Evolutionary conservation across 257 asterid species (phyloP).

Genomic region (Pogostemon cablin): DNA sequence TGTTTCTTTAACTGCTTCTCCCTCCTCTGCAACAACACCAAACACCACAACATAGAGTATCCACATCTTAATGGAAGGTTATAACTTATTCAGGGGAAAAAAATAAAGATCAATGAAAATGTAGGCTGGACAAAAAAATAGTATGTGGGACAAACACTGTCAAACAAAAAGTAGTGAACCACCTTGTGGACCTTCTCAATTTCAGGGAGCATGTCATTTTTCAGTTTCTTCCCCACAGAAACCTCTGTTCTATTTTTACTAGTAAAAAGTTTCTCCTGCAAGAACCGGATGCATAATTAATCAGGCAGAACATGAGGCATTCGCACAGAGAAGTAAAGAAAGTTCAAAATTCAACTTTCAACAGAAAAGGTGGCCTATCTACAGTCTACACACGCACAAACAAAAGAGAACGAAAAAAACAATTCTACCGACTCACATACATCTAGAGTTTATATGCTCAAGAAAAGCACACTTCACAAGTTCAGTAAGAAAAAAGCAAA

Average conservation of each 20-base stretch:
- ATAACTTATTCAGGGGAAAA: not conserved
- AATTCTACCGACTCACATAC: not conserved
- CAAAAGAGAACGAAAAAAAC: not conserved
- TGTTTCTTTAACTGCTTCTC: slow-evolving; percentile 89
- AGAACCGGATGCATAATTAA: slow-evolving; percentile 24
- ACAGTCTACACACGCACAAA: not conserved
- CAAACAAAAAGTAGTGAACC: slow-evolving; percentile 30
- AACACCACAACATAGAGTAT: slow-evolving; percentile 12
- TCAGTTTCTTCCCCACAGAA: slow-evolving; percentile 87
- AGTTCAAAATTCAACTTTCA: not conserved
- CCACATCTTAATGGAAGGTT: slow-evolving; percentile 4
- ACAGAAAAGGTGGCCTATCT: not conserved
- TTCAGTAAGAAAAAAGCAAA: no score
- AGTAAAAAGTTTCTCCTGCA: slow-evolving; percentile 85
- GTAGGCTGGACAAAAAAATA: slow-evolving; percentile 17
- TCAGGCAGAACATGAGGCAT: slow-evolving; percentile 16
- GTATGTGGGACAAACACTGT: slow-evolving; percentile 21
- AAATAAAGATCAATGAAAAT: not conserved
- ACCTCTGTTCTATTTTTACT: slow-evolving; percentile 93
- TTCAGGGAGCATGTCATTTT: slow-evolving; percentile 85
- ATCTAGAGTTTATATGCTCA: not conserved
- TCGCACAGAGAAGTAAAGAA: slow-evolving; percentile 2
- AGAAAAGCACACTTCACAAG: no score
- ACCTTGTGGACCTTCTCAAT: slow-evolving; percentile 97
- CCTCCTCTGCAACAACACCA: slow-evolving; percentile 61